These are phyloP conservation scores for Amphibolis antarctica DNA, from an alignment of 106 monocot species.

Conservation along the genomic window DNA sequence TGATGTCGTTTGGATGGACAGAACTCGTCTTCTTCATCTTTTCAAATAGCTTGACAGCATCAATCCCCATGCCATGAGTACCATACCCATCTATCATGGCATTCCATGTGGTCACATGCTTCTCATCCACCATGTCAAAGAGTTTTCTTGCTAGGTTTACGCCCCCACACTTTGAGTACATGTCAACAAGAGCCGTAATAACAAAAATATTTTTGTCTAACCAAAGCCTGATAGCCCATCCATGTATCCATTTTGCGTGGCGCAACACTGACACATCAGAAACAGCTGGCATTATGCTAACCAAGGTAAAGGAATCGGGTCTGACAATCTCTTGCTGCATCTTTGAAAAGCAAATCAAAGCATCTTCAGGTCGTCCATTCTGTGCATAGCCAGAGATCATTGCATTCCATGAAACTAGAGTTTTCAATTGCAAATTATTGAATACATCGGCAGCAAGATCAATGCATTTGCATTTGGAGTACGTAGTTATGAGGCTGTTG, in stretches of 20 bases:
- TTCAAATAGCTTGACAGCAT: conserved; percentile 44
- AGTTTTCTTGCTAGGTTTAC: conserved; percentile 29
- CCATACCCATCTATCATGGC: conserved; percentile 82
- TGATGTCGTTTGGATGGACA: conserved; percentile 44
- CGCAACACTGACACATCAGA: conserved; percentile 35
- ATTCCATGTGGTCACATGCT: conserved; percentile 58
- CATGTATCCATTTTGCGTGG: conserved; percentile 63
- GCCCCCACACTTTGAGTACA: conserved; percentile 57
- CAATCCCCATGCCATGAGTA: conserved; percentile 39
- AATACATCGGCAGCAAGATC: conserved; percentile 47
- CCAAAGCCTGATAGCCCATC: conserved; percentile 26
- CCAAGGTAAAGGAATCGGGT: conserved; percentile 58
- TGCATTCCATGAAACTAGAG: conserved; percentile 68
- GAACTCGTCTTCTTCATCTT: conserved; percentile 43
- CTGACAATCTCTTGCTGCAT: conserved; percentile 26
- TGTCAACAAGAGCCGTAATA: conserved; percentile 51
- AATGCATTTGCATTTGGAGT: conserved; percentile 51
- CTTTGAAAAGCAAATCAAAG: conserved; percentile 34
- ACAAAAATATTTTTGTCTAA: conserved; percentile 42
- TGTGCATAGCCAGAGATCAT: conserved; percentile 69
- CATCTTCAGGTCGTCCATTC: conserved; percentile 27
- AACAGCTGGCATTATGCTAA: conserved; percentile 53
- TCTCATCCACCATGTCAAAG: conserved; percentile 30
- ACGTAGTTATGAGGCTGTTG: conserved; percentile 78
- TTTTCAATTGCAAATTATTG: conserved; percentile 25